These are phyloP conservation scores for Phytophthora hybrid DNA, from an alignment of 352 stramenopile species.

Conservation along the genomic window DNA sequence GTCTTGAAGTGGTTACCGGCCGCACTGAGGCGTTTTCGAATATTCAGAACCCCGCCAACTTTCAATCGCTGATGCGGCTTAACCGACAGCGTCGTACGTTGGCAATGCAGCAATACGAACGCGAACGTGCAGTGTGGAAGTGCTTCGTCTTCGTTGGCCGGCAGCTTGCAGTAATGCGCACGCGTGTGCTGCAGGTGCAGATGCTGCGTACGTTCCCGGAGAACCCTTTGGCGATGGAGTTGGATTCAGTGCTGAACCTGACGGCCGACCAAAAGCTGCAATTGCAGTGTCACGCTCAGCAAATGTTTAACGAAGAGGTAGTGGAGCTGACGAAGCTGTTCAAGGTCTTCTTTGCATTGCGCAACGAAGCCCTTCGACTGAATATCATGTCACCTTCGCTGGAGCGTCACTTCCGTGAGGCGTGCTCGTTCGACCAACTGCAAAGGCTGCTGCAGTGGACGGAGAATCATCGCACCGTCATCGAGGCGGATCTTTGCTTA, in stretches of 20 bases:
- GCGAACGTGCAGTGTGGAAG: conserved; percentile 64
- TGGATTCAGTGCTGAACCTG: conserved; percentile 58
- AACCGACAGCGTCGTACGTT: conserved; percentile 78
- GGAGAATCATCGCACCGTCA: conserved; percentile 67
- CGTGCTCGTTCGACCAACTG: conserved; percentile 79
- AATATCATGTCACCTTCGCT: conserved; percentile 75
- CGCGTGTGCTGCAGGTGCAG: conserved; percentile 70
- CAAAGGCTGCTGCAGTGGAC: conserved; percentile 80
- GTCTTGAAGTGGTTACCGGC: conserved; percentile 72
- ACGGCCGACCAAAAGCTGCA: conserved; percentile 65
- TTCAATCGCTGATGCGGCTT: conserved; percentile 73
- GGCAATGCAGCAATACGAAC: conserved; percentile 52
- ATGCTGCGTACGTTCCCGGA: conserved; percentile 60
- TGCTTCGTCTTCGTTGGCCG: conserved; percentile 67
- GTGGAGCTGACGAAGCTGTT: conserved; percentile 75
- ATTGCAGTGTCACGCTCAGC: conserved; percentile 67
- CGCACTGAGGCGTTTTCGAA: conserved; percentile 67
- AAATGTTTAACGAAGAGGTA: conserved; percentile 72
- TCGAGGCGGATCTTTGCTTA: conserved; percentile 55
- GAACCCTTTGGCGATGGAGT: conserved; percentile 52
- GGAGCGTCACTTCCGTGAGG: conserved; percentile 72
- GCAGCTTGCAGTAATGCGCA: conserved; percentile 63
- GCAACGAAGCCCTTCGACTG: conserved; percentile 69
- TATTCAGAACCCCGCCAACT: conserved; percentile 75
- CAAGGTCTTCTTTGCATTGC: conserved; percentile 82